Percentiles rank a stretch among this genome's conserved stretches.
Evolutionary conservation across 768 basidiomycete species (phyloP).

Genomic region (Phylloporus rhodoxanthus): DNA sequence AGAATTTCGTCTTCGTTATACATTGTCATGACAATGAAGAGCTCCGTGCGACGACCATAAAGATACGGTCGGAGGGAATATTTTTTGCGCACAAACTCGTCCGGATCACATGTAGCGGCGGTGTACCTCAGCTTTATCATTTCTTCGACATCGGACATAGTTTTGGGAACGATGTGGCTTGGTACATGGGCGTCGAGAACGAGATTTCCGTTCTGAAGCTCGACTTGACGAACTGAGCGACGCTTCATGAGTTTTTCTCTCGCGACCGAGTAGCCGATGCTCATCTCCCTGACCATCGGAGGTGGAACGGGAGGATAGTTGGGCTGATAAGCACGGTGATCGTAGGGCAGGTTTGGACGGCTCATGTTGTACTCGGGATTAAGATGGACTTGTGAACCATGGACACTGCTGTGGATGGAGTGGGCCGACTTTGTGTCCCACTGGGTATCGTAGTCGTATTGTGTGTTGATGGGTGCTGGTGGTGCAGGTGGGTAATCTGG

Average conservation of each 20-base stretch:
- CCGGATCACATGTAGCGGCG: slow-evolving; percentile 84
- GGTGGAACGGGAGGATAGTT: slow-evolving; percentile 59
- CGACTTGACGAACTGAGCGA: slow-evolving; percentile 71
- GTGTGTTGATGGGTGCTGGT: slow-evolving; percentile 23
- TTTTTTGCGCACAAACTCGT: slow-evolving; percentile 73
- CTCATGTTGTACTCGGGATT: slow-evolving; percentile 56
- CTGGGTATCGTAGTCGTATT: slow-evolving; percentile 41
- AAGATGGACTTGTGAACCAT: slow-evolving; percentile 69
- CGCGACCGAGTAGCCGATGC: slow-evolving; percentile 59
- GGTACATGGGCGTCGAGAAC: slow-evolving; percentile 82
- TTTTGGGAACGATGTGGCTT: slow-evolving; percentile 67
- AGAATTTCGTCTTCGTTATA: slow-evolving; percentile 87
- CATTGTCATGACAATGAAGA: slow-evolving; percentile 97
- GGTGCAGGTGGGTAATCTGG: slow-evolving; percentile 36
- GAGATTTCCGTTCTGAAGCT: slow-evolving; percentile 76
- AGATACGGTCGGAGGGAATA: slow-evolving; percentile 79
- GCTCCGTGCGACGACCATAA: slow-evolving; percentile 75
- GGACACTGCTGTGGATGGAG: slow-evolving; percentile 54
- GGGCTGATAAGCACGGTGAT: slow-evolving; percentile 36
- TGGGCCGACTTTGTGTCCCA: slow-evolving; percentile 52
- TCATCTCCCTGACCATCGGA: slow-evolving; percentile 43
- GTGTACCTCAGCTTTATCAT: slow-evolving; percentile 84
- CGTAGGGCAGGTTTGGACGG: slow-evolving; percentile 35
- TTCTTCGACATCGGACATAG: slow-evolving; percentile 58
- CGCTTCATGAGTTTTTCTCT: slow-evolving; percentile 80